phyloP scores from a whole-genome alignment of 768 basidiomycete genomes.

The Tulasnella sp. region DNA sequence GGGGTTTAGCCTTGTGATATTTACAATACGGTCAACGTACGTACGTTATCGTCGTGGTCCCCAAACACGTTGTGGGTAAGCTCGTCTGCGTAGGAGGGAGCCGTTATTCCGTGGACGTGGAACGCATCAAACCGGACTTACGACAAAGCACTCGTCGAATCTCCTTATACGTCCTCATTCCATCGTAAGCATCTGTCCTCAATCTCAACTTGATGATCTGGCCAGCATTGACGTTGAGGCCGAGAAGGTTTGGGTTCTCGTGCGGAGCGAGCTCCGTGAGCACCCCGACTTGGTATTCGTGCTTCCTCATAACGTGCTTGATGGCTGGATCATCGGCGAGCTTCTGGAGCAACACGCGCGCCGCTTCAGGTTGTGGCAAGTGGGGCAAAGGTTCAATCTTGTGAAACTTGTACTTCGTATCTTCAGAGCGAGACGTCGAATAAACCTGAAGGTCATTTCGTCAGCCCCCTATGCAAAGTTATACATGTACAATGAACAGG shows the following conservation, averaged over 20 bases:
- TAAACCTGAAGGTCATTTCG: slow-evolving; percentile 12
- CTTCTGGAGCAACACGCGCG: slow-evolving; percentile 51
- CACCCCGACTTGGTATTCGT: slow-evolving; percentile 62
- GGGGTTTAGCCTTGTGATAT: neutral
- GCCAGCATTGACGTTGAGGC: slow-evolving; percentile 49
- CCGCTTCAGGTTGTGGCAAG: slow-evolving; percentile 59
- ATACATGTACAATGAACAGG: no score
- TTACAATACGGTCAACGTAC: slow-evolving; percentile 32
- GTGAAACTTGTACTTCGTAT: slow-evolving; percentile 57
- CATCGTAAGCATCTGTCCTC: slow-evolving; percentile 66
- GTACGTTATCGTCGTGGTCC: slow-evolving; percentile 67
- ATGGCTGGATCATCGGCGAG: slow-evolving; percentile 70
- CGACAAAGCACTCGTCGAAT: slow-evolving; percentile 64
- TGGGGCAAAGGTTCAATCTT: slow-evolving; percentile 57
- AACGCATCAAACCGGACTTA: neutral
- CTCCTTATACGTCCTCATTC: slow-evolving; percentile 62
- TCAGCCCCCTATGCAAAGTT: no score
- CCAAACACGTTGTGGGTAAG: slow-evolving; percentile 70
- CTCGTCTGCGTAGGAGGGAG: slow-evolving; percentile 43
- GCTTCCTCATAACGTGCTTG: slow-evolving; percentile 62
- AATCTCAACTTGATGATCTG: slow-evolving; percentile 63
- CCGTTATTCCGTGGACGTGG: neutral
- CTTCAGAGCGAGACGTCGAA: slow-evolving; percentile 31
- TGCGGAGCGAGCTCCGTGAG: slow-evolving; percentile 77
- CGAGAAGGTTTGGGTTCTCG: slow-evolving; percentile 63